Evolutionary conservation across 73 alveolate species (phyloP), one percentile per base, ranked within the genome.

Genomic region (Paramecium sexaurelia): DNA sequence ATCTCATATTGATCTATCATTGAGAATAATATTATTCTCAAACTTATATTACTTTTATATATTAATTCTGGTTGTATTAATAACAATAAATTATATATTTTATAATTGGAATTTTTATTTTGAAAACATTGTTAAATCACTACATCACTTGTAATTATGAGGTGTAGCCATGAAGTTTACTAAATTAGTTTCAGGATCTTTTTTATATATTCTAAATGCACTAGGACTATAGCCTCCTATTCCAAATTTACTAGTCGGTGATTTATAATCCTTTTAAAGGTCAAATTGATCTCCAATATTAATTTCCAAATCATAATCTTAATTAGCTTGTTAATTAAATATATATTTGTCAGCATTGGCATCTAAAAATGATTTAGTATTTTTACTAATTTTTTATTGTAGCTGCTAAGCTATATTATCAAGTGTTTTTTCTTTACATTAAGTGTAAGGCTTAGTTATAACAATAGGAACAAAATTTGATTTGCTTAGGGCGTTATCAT

Each of bases 201-300:
- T 71, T 37, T 37, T 71, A 71, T 71, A 71, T n/a, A n/a, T 71
- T 78, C 90, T 78, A 40, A 78, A 78, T 1, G 90, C 68, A 78
- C 90, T 78, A 22, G 90, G 90, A 78, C 90, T 78, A 8, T 61
- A 61, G 10, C 83, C 83, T 15, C 67, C 67, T 17, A 51, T 51
- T 3, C 67, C 67, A 61, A 61, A 61, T 61, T 61, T 61, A 61
- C 83, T 61, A 5, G 83, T 61, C 7, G 83, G 83, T 10, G 83
- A 61, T 26, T 61, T 61, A 29, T 29, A 61, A 29, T 61, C 83
- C 26, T 61, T 61, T 61, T 9, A 9, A 10, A 19, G 6, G 0
- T 61, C 83, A 61, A 61, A 29, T 10, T 22, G 15, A 26, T 61
- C 83, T 51, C 67, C 67, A 7, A 61, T 26, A 32, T 32, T 61